A percentile compares a stretch with the other conserved stretches of the same genome.
Evolutionary conservation across 148 eudicot species (phyloP).

Genomic region (Spergularia marina): DNA sequence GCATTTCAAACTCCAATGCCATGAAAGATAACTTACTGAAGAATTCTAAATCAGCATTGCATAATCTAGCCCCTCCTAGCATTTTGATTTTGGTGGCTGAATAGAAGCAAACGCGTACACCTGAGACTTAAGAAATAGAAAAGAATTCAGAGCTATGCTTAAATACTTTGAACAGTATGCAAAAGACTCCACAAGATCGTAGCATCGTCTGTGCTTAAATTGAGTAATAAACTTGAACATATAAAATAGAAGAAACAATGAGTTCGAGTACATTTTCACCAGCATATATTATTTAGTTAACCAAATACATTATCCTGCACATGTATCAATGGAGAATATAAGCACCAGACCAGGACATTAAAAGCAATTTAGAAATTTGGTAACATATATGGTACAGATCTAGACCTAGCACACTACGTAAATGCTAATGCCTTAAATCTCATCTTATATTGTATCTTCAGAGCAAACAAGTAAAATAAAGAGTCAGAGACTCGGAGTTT

Average conservation of each 20-base stretch:
- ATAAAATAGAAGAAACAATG: not conserved
- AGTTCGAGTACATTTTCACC: not conserved
- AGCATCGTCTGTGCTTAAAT: no score
- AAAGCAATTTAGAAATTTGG: not conserved
- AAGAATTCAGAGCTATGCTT: not conserved
- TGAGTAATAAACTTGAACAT: no score
- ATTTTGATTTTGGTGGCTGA: constrained; percentile 3
- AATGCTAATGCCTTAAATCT: not conserved
- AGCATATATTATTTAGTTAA: not conserved
- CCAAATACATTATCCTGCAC: not conserved
- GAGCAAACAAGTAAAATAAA: not conserved
- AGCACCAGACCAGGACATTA: not conserved
- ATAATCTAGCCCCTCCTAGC: not conserved
- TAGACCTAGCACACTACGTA: not conserved
- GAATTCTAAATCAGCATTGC: not conserved
- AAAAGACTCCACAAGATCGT: no score
- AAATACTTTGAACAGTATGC: no score
- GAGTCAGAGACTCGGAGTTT: not conserved
- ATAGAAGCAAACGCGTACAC: not conserved
- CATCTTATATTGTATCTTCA: not conserved
- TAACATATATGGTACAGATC: not conserved
- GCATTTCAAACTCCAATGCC: not conserved
- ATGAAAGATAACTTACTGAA: constrained; percentile 13
- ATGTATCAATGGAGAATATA: not conserved
- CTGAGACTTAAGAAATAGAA: not conserved